Evolutionary conservation across 352 stramenopile species (phyloP).

Genomic region (Phytophthora cactorum): DNA sequence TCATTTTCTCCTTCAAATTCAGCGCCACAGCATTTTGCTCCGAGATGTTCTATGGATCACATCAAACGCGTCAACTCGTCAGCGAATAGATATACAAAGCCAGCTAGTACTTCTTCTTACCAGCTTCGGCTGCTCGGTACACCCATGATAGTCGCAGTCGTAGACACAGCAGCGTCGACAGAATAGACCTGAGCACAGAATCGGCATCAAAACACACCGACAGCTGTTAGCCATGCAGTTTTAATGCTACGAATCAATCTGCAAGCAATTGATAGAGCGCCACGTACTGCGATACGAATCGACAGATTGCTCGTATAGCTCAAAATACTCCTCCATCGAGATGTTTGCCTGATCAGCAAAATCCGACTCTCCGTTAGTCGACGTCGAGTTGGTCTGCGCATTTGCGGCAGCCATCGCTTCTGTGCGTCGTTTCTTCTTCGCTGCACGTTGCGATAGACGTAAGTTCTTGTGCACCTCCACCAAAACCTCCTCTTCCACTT

Average conservation of each 20-base stretch:
- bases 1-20: slow-evolving; percentile 50
- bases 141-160: slow-evolving; percentile 87
- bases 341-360: slow-evolving; percentile 18
- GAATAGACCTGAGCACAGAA: slow-evolving; percentile 57
- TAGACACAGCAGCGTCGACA: slow-evolving; percentile 86
- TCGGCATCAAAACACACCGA: not conserved
- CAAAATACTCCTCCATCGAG: slow-evolving; percentile 47
- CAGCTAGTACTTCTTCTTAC: slow-evolving; percentile 24
- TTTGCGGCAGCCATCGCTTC: slow-evolving; percentile 24
- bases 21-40: slow-evolving; percentile 69
- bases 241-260: not conserved
- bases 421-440: slow-evolving; percentile 49
- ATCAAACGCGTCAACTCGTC: slow-evolving; percentile 12
- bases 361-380: slow-evolving; percentile 3
- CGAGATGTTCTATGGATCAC: slow-evolving; percentile 45
- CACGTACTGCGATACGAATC: slow-evolving; percentile 77
- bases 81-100: not conserved
- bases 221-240: not conserved
- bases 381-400: slow-evolving; percentile 7
- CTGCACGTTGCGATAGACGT: slow-evolving; percentile 34
- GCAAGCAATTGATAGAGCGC: not conserved
- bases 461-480: slow-evolving; percentile 74
- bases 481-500: slow-evolving; percentile 72
- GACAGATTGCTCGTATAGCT: slow-evolving; percentile 61
- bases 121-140: slow-evolving; percentile 58